Percentiles rank a stretch among this genome's conserved stretches.
phyloP scores from a whole-genome alignment of 331 rosid species.

The Pyracantha coccinea region DNA sequence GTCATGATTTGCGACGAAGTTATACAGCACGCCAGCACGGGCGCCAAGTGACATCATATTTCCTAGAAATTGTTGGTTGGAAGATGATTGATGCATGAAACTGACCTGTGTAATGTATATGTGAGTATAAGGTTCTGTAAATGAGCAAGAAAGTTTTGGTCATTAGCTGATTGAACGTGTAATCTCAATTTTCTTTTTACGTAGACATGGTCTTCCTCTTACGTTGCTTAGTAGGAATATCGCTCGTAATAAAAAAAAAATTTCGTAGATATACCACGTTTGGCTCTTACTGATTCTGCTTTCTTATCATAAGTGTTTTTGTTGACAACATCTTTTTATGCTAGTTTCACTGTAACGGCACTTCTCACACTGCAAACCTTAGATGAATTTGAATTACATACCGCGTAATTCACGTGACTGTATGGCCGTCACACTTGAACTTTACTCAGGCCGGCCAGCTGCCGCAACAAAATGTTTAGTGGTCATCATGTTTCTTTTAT shows the following conservation, averaged over 20 bases:
- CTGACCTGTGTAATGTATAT: not conserved
- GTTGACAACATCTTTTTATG: not conserved
- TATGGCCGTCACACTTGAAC: not conserved
- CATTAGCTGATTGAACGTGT: not conserved
- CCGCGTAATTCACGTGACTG: not conserved
- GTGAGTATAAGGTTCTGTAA: conserved; percentile 1
- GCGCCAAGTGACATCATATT: not conserved
- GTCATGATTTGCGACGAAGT: not conserved
- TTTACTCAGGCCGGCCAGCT: not conserved
- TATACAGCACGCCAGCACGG: not conserved
- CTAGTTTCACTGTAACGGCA: not conserved
- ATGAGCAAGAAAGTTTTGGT: not conserved
- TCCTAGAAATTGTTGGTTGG: not conserved
- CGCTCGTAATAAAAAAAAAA: not conserved
- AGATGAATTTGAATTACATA: too few relatives aligned
- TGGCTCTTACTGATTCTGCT: not conserved
- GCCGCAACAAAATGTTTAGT: not conserved
- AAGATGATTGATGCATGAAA: not conserved
- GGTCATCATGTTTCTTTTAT: conserved; percentile 3
- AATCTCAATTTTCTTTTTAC: not conserved
- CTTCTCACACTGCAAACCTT: not conserved
- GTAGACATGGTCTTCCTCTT: not conserved
- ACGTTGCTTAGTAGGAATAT: not conserved
- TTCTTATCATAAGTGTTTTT: not conserved
- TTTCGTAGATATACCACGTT: not conserved